Conservation (phyloP, 768 basidiomycete species). For the Candolleomyces aberdarensis region DNA sequence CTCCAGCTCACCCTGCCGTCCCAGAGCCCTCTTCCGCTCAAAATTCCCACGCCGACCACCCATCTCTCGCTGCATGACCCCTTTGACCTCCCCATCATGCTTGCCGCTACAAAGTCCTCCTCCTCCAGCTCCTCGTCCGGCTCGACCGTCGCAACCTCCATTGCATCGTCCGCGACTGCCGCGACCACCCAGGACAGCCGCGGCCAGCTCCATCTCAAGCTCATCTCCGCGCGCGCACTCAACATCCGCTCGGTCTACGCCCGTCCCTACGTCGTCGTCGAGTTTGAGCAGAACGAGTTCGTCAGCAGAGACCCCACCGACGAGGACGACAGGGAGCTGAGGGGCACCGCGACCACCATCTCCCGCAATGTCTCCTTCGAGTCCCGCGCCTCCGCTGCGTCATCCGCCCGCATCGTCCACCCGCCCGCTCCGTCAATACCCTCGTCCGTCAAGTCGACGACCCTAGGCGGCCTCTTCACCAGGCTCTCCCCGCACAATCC, state of each 20-base stretch:
- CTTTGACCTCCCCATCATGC: slow-evolving; percentile 48
- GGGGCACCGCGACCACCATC: slow-evolving; percentile 68
- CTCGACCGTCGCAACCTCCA: slow-evolving; percentile 26
- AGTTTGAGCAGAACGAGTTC: slow-evolving; percentile 99
- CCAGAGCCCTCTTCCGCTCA: slow-evolving; percentile 41
- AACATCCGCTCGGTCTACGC: slow-evolving; percentile 64
- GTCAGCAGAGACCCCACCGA: slow-evolving; percentile 86
- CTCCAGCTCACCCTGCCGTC: slow-evolving; percentile 26
- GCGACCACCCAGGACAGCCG: too few relatives aligned
- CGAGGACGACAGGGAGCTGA: slow-evolving; percentile 86
- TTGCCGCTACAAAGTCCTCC: slow-evolving; percentile 54
- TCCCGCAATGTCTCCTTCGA: slow-evolving; percentile 21
- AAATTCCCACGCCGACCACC: slow-evolving; percentile 50
- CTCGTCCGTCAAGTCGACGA: slow-evolving; percentile 20
- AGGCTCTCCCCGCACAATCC: slow-evolving; percentile 80
- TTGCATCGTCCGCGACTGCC: slow-evolving; percentile 30
- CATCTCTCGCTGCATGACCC: slow-evolving; percentile 82
- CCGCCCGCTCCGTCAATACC: slow-evolving; percentile 24
- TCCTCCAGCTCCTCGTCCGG: slow-evolving; percentile 24
- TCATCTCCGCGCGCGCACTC: slow-evolving; percentile 87
- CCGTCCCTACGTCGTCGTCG: slow-evolving; percentile 91
- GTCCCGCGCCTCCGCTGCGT: slow-evolving; percentile 39
- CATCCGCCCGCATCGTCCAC: slow-evolving; percentile 31
- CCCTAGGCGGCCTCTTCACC: slow-evolving; percentile 43
- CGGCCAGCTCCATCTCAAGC: slow-evolving; percentile 92